Evolutionary conservation across 1,284 basidiomycete species (phyloP).

Genomic region (Austroboletus novae-zelandiae): DNA sequence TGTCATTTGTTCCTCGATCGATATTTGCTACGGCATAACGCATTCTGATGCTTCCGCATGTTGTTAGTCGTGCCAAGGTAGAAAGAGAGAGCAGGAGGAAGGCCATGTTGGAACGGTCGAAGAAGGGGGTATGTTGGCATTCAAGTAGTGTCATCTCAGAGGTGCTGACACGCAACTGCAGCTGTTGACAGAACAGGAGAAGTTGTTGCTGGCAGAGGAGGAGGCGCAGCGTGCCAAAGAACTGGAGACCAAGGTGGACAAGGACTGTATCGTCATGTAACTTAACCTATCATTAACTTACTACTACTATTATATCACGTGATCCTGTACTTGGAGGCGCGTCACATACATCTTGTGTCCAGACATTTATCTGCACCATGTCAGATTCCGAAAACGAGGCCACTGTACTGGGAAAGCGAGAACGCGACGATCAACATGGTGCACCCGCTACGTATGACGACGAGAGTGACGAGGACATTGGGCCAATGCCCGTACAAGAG

Average conservation of each 20-base stretch:
- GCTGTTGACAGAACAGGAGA: conserved; percentile 60
- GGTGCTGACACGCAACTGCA: conserved; percentile 19
- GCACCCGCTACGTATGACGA: conserved; percentile 30
- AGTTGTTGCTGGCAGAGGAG: conserved; percentile 52
- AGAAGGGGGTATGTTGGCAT: conserved; percentile 49
- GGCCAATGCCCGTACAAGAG: conserved; percentile 69
- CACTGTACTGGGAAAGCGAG: conserved; percentile 64
- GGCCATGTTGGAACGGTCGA: conserved; percentile 65
- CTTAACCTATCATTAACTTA: not conserved
- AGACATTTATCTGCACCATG: conserved; percentile 24
- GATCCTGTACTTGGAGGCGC: not conserved
- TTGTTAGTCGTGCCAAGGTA: conserved; percentile 60
- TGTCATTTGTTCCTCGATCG: conserved; percentile 60
- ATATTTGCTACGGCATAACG: conserved; percentile 62
- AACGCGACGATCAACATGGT: conserved; percentile 38
- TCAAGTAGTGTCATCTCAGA: not conserved
- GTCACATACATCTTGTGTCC: not conserved
- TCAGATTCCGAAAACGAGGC: conserved; percentile 40
- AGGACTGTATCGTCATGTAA: conserved; percentile 64
- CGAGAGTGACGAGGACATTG: conserved; percentile 66
- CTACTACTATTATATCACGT: conserved; percentile 2
- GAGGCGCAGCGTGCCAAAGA: conserved; percentile 38
- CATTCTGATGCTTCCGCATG: conserved; percentile 11
- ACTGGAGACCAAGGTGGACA: conserved; percentile 33
- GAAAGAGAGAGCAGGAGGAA: conserved; percentile 64